These are phyloP conservation scores for Torrubiellomyces zombiae DNA, from an alignment of 2,329 filamentous ascomycete species.

Conservation along the genomic window DNA sequence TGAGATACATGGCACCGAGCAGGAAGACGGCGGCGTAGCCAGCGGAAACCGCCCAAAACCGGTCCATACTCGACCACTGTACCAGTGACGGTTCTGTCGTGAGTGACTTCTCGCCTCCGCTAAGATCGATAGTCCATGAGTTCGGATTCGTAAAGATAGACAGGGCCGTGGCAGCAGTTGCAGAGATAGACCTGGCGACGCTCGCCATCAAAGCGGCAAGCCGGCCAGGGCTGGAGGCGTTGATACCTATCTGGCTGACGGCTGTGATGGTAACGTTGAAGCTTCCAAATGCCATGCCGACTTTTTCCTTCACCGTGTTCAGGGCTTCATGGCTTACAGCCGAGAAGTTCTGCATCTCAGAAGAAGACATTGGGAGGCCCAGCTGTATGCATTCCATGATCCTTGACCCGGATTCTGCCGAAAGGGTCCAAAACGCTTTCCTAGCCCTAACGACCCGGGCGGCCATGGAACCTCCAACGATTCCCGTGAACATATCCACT, in stretches of 20 bases:
- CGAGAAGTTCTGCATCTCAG: slow-evolving; percentile 62
- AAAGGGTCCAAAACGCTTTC: slow-evolving; percentile 25
- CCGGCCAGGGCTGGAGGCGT: slow-evolving; percentile 4
- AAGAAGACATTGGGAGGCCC: slow-evolving; percentile 33
- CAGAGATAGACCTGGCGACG: slow-evolving; percentile 4
- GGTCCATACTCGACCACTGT: slow-evolving; percentile 49
- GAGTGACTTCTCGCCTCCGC: slow-evolving; percentile 20
- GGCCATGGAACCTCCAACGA: slow-evolving; percentile 15
- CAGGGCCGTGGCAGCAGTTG: slow-evolving; percentile 7
- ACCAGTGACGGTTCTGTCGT: slow-evolving; percentile 40
- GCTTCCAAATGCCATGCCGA: slow-evolving; percentile 23
- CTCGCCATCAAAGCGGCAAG: slow-evolving; percentile 3
- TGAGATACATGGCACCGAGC: slow-evolving; percentile 64
- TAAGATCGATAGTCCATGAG: slow-evolving; percentile 42
- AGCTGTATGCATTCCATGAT: slow-evolving; percentile 32
- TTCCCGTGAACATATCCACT: slow-evolving; percentile 18
- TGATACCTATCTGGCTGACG: slow-evolving; percentile 26
- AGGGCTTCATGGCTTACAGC: slow-evolving; percentile 59
- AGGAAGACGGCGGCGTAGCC: slow-evolving; percentile 68
- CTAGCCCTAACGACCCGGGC: slow-evolving; percentile 15
- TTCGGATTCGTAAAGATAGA: slow-evolving; percentile 26
- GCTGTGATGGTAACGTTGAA: slow-evolving; percentile 24
- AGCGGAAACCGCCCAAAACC: slow-evolving; percentile 55
- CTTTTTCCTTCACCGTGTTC: slow-evolving; percentile 37
- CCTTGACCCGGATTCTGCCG: slow-evolving; percentile 25